These are phyloP conservation scores for Alternaria infectoria DNA, from an alignment of 2,329 filamentous ascomycete species.

Conservation along the genomic window DNA sequence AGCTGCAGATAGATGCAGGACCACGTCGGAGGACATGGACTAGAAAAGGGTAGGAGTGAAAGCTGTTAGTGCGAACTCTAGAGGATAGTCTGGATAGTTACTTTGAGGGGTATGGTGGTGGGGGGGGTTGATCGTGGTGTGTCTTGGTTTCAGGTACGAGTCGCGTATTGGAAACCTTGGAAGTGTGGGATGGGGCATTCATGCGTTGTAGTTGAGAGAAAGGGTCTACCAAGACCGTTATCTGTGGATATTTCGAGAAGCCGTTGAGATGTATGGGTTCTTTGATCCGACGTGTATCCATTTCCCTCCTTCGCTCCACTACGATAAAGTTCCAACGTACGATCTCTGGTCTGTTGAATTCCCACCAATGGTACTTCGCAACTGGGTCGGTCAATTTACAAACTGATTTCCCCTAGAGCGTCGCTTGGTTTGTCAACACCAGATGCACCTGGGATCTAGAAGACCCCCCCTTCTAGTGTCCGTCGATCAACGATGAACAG, in stretches of 20 bases:
- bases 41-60: background rate
- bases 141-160: background rate
- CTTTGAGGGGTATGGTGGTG: conserved; percentile 3
- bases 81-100: conserved; percentile 6
- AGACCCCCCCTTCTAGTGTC: background rate
- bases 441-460: conserved; percentile 5
- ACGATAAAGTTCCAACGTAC: background rate
- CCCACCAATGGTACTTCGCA: conserved; percentile 1
- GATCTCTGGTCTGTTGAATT: background rate
- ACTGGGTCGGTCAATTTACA: background rate
- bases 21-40: conserved; percentile 10
- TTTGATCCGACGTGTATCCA: background rate
- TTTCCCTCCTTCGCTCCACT: background rate
- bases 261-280: background rate
- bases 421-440: background rate
- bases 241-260: conserved; percentile 2
- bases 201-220: background rate
- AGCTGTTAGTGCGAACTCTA: background rate
- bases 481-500: background rate
- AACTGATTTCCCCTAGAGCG: background rate
- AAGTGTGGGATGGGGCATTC: background rate
- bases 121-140: background rate
- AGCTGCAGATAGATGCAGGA: background rate
- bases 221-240: conserved; percentile 2
- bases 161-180: background rate